These are phyloP conservation scores for Protea cynaroides DNA, from an alignment of 164 flowering plant genomes.

Conservation along the genomic window DNA sequence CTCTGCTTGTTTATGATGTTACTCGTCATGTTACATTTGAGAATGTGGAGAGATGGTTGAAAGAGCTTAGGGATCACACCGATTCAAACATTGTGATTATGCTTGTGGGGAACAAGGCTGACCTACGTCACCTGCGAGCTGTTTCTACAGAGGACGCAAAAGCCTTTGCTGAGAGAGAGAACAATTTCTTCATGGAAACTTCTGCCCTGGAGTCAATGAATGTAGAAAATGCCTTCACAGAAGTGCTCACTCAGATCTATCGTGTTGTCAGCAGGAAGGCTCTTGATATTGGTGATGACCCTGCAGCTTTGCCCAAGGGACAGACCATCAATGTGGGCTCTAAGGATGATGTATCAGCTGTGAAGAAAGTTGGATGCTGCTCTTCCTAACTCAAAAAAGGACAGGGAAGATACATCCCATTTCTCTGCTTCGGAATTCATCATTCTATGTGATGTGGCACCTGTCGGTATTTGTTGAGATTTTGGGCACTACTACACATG, in stretches of 20 bases:
- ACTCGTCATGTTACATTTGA: conserved; percentile 75
- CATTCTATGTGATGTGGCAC: not conserved
- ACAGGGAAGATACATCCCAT: not conserved
- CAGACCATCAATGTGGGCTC: conserved; percentile 64
- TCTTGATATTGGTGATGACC: conserved; percentile 65
- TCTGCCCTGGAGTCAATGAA: conserved; percentile 76
- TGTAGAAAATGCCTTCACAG: conserved; percentile 73
- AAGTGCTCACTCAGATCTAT: conserved; percentile 65
- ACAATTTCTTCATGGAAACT: conserved; percentile 73
- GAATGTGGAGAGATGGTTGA: conserved; percentile 79
- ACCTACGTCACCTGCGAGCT: conserved; percentile 67
- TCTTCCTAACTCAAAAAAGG: conserved; percentile 28
- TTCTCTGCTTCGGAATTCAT: not conserved
- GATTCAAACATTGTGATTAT: conserved; percentile 67
- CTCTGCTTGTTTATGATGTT: conserved; percentile 79
- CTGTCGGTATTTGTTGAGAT: conserved; percentile 1
- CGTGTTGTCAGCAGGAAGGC: conserved; percentile 70
- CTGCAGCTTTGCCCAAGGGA: conserved; percentile 68
- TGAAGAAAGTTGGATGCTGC: conserved; percentile 68
- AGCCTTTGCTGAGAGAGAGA: conserved; percentile 63
- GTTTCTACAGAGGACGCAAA: conserved; percentile 59
- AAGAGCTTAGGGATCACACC: conserved; percentile 73
- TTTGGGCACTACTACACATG: conserved; percentile 4
- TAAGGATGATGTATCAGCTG: conserved; percentile 76
- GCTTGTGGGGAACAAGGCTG: conserved; percentile 87